A percentile compares a stretch with the other conserved stretches of the same genome.
phyloP scores from a whole-genome alignment of 257 asterid species.

The Oldenlandia corymbosa region DNA sequence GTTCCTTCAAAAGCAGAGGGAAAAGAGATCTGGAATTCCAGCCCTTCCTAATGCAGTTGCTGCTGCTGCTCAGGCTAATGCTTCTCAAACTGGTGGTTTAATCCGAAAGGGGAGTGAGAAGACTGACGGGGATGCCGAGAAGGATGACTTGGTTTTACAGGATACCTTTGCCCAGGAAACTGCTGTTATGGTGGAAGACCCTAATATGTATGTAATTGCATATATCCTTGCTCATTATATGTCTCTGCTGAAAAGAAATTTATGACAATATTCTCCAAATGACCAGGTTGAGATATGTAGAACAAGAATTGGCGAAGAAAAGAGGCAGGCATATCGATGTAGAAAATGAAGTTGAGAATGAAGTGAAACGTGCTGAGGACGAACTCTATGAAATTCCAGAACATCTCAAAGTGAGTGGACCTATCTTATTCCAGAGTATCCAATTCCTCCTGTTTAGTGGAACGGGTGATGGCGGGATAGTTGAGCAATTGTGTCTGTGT shows the following conservation, averaged over 20 bases:
- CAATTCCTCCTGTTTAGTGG: too few relatives aligned
- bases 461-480: background rate
- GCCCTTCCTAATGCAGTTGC: conserved; percentile 41
- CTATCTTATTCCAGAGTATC: conserved; percentile 10
- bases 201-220: conserved; percentile 88
- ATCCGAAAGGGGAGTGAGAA: conserved; percentile 45
- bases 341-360: conserved; percentile 57
- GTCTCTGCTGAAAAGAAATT: too few relatives aligned
- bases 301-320: conserved; percentile 90
- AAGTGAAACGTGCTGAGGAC: conserved; percentile 77
- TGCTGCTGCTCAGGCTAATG: conserved; percentile 14
- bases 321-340: conserved; percentile 62
- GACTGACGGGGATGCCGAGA: conserved; percentile 69
- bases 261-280: background rate
- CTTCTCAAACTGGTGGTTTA: conserved; percentile 29
- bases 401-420: conserved; percentile 71
- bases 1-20: conserved; percentile 91
- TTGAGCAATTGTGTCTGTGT: too few relatives aligned
- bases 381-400: conserved; percentile 88
- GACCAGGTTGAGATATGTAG: conserved; percentile 79
- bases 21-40: conserved; percentile 74
- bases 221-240: background rate
- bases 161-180: conserved; percentile 99
- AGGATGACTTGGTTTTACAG: conserved; percentile 93
- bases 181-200: conserved; percentile 96